These are phyloP conservation scores for Pontederia crassipes DNA, from an alignment of 176 grass and related monocot genomes.

Conservation along the genomic window DNA sequence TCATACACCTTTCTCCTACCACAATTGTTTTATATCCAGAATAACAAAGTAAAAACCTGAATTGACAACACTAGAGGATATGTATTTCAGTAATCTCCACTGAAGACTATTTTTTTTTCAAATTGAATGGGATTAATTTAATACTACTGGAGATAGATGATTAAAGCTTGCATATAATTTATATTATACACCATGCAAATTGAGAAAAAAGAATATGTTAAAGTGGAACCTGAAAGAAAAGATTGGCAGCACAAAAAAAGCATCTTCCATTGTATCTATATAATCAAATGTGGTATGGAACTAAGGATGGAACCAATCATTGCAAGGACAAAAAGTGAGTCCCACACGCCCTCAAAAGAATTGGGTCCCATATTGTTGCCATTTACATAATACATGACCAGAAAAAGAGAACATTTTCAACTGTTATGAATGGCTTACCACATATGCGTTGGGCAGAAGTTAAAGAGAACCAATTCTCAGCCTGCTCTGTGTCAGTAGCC, in stretches of 20 bases:
- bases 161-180: no score
- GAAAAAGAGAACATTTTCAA: background rate
- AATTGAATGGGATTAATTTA: no score
- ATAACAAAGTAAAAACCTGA: background rate
- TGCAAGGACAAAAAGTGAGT: background rate
- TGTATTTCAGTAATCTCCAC: no score
- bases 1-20: background rate
- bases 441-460: slow-evolving; percentile 97
- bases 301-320: background rate
- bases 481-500: slow-evolving; percentile 88
- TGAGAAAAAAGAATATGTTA: no score
- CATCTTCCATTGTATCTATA: no score
- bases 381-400: background rate
- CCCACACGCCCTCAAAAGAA: background rate
- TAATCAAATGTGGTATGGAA: no score
- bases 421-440: slow-evolving; percentile 36
- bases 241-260: no score
- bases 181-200: no score
- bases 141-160: no score
- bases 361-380: background rate
- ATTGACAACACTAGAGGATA: no score
- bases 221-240: no score
- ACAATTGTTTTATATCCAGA: background rate
- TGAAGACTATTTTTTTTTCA: no score
- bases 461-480: slow-evolving; percentile 99